phyloP scores from a whole-genome alignment of 2,329 filamentous ascomycete species.

The Podosphaera xanthii region DNA sequence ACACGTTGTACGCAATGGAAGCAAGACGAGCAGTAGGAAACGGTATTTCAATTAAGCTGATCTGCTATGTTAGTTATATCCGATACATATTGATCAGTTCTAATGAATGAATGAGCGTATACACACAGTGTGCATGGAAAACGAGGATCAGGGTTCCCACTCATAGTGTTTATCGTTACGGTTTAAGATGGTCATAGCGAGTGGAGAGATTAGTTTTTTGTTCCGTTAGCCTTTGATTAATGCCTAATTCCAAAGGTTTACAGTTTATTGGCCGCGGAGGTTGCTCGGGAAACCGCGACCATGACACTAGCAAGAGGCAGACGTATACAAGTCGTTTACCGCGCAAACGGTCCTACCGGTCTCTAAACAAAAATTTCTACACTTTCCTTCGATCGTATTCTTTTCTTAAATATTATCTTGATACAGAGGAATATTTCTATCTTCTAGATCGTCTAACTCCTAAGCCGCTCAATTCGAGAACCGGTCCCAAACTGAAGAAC shows the following conservation, averaged over 20 bases:
- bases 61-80: neutral
- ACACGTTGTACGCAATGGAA: constrained; percentile 45
- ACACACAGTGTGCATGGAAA: constrained; percentile 44
- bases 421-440: no score
- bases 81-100: neutral
- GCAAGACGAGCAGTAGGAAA: constrained; percentile 65
- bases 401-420: no score
- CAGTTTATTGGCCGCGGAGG: neutral
- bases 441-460: no score
- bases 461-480: no score
- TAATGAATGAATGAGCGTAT: neutral
- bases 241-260: neutral
- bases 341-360: no score
- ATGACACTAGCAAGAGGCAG: neutral
- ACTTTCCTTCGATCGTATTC: no score
- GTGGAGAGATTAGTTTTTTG: neutral
- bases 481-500: no score
- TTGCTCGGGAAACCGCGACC: constrained; percentile 1
- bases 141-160: constrained; percentile 18
- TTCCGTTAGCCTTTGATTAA: neutral
- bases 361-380: no score
- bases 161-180: constrained; percentile 4
- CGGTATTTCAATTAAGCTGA: constrained; percentile 23
- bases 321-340: no score
- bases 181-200: neutral